Evolutionary conservation across 345 rosid genomes (phyloP).

Genomic region (Eucalyptus marginata): DNA sequence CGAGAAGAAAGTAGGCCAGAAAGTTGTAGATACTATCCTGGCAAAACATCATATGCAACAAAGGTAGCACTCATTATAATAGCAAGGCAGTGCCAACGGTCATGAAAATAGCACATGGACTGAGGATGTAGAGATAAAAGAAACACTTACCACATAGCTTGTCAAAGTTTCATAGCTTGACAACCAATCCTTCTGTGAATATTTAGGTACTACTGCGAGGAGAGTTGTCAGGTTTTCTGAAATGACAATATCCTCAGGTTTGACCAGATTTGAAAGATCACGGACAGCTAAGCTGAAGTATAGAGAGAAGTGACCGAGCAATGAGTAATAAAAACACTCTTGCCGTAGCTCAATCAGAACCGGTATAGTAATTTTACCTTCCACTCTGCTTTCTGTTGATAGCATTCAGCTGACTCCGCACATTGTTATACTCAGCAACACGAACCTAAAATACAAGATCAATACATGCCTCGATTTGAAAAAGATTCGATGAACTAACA

Average conservation of each 20-base stretch:
- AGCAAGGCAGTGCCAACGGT: neutral
- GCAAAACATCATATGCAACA: neutral
- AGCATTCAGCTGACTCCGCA: slow-evolving; percentile 92
- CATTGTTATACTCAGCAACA: slow-evolving; percentile 86
- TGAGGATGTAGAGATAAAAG: neutral
- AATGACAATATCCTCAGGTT: slow-evolving; percentile 70
- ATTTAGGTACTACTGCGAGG: slow-evolving; percentile 79
- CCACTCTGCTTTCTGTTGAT: slow-evolving; percentile 96
- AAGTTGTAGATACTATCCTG: neutral
- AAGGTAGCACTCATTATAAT: neutral
- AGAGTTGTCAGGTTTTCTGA: slow-evolving; percentile 89
- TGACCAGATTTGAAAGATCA: slow-evolving; percentile 89
- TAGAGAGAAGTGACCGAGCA: neutral
- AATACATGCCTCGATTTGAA: neutral
- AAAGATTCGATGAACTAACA: neutral
- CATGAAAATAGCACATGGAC: neutral
- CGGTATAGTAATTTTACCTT: slow-evolving; percentile 30
- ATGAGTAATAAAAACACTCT: neutral
- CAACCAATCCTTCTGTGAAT: slow-evolving; percentile 98
- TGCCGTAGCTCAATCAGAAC: neutral
- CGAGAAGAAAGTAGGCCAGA: neutral
- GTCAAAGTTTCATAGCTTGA: slow-evolving; percentile 90
- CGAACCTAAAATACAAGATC: slow-evolving; percentile 58
- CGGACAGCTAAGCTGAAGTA: slow-evolving; percentile 93
- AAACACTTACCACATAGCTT: slow-evolving; percentile 67